Conservation (phyloP, 176 grass and related monocot genomes). For the Eleusine indica region DNA sequence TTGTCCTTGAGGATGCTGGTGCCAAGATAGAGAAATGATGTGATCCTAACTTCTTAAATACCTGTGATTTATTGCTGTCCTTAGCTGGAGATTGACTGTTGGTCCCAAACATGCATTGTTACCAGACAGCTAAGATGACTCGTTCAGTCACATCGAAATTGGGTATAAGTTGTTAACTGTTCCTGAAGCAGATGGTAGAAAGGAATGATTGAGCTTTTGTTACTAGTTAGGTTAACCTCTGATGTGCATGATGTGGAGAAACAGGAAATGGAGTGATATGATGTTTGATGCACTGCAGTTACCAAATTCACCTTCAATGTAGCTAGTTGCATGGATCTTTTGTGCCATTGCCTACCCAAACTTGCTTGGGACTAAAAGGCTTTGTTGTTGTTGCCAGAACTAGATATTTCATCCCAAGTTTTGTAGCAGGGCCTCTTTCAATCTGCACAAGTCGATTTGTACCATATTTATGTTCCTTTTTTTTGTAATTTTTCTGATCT, state of each 20-base stretch:
- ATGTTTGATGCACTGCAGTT: background rate
- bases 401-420: background rate
- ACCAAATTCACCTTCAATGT: background rate
- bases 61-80: conserved; percentile 10
- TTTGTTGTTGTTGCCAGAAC: background rate
- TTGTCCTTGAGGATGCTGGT: conserved; percentile 19
- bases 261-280: background rate
- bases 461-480: background rate
- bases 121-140: conserved; percentile 16
- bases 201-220: conserved; percentile 3
- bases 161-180: background rate
- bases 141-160: conserved; percentile 3
- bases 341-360: background rate
- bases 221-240: background rate
- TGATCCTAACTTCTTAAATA: background rate
- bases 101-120: conserved; percentile 26
- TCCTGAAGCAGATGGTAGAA: conserved; percentile 14
- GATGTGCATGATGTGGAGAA: background rate
- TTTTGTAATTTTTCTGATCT: background rate
- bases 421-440: background rate
- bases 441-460: background rate
- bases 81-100: conserved; percentile 21
- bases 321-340: background rate
- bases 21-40: background rate
- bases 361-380: no score